These are phyloP conservation scores for Holtermanniella nyarrowii DNA, from an alignment of 768 basidiomycete genomes.

Conservation along the genomic window DNA sequence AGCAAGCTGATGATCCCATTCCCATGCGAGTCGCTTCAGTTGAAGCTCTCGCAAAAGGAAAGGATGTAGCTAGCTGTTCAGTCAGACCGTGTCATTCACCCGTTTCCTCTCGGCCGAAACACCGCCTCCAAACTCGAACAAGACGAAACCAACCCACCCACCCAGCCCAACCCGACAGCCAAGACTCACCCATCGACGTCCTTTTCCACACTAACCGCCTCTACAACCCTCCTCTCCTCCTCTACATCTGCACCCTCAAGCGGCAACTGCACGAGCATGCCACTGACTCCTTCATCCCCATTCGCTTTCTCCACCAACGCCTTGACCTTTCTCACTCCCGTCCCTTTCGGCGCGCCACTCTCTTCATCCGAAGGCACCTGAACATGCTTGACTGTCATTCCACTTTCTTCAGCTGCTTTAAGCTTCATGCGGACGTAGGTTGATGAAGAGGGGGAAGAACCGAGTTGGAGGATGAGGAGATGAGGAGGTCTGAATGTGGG, in stretches of 20 bases:
- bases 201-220: conserved; percentile 84
- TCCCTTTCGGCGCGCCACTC: conserved; percentile 23
- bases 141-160: not conserved
- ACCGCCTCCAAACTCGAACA: no score
- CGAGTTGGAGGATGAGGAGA: conserved; percentile 88
- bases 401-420: conserved; percentile 88
- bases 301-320: conserved; percentile 71
- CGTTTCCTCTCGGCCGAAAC: no score
- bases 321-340: conserved; percentile 60
- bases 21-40: no score
- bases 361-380: conserved; percentile 40
- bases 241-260: conserved; percentile 69
- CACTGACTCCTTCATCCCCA: conserved; percentile 66
- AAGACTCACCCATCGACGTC: conserved; percentile 85
- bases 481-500: conserved; percentile 79
- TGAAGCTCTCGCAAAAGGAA: no score
- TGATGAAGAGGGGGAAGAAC: conserved; percentile 76
- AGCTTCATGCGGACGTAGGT: conserved; percentile 96
- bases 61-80: no score
- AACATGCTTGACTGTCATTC: conserved; percentile 77
- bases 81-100: no score
- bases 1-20: no score
- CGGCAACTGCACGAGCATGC: conserved; percentile 91
- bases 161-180: not conserved
- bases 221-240: conserved; percentile 83